These are phyloP conservation scores for Stereum hirsutum DNA, from an alignment of 1,284 basidiomycete species.

Conservation along the genomic window DNA sequence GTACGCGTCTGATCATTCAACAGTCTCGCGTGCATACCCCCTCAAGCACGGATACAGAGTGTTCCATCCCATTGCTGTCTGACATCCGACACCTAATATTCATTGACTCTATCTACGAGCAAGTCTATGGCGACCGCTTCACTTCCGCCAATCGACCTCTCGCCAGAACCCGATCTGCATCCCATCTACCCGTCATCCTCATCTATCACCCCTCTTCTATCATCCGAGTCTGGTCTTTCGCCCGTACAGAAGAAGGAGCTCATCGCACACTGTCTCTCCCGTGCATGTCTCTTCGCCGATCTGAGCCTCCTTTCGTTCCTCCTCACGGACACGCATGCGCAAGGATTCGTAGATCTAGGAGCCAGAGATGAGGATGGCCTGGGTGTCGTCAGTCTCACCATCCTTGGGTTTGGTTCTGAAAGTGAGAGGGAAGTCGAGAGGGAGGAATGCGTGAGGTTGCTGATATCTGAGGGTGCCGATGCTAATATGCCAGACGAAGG, in stretches of 20 bases:
- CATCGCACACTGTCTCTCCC: slow-evolving; percentile 59
- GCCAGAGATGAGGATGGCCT: slow-evolving; percentile 78
- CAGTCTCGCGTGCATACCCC: background rate
- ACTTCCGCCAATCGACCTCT: slow-evolving; percentile 33
- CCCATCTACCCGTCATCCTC: slow-evolving; percentile 63
- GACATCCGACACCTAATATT: background rate
- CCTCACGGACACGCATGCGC: slow-evolving; percentile 62
- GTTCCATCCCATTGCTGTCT: background rate
- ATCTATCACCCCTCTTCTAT: slow-evolving; percentile 54
- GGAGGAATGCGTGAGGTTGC: slow-evolving; percentile 79
- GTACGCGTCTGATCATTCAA: background rate
- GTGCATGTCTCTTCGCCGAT: slow-evolving; percentile 71
- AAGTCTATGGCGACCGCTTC: slow-evolving; percentile 13
- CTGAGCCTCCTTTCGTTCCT: slow-evolving; percentile 62
- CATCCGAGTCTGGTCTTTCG: slow-evolving; percentile 55
- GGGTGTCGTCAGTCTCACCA: slow-evolving; percentile 70
- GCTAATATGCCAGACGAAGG: slow-evolving; percentile 55
- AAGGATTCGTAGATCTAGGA: slow-evolving; percentile 56
- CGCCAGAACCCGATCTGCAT: slow-evolving; percentile 67
- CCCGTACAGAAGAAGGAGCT: slow-evolving; percentile 59
- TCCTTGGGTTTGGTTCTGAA: slow-evolving; percentile 77
- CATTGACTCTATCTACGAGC: background rate
- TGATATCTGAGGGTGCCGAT: slow-evolving; percentile 75
- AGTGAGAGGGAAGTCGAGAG: slow-evolving; percentile 76
- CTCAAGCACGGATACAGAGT: background rate